These are phyloP conservation scores for Tolypocladium nubicola DNA, from an alignment of 2,329 filamentous ascomycete species.

Conservation along the genomic window DNA sequence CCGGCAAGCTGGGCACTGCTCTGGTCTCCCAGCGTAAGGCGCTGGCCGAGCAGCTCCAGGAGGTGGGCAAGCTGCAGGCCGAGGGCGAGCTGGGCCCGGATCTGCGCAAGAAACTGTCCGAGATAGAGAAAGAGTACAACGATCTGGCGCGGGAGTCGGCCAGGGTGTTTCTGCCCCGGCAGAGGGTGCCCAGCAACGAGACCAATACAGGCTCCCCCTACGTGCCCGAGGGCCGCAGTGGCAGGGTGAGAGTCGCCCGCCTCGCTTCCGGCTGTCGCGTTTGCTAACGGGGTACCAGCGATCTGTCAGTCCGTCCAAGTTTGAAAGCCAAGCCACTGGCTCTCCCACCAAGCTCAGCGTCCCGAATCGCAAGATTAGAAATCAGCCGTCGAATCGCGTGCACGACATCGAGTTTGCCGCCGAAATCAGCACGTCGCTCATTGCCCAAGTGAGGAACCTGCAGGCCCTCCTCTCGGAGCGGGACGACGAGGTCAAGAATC, in stretches of 20 bases:
- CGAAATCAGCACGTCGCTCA: slow-evolving; percentile 88
- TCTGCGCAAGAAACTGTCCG: slow-evolving; percentile 68
- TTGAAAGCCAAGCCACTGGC: slow-evolving; percentile 71
- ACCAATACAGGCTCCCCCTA: slow-evolving; percentile 39
- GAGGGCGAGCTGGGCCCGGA: slow-evolving; percentile 75
- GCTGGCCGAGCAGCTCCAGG: slow-evolving; percentile 68
- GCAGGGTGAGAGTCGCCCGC: slow-evolving; percentile 33
- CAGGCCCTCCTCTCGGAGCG: slow-evolving; percentile 78
- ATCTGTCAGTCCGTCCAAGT: slow-evolving; percentile 63
- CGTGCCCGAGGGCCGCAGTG: slow-evolving; percentile 39
- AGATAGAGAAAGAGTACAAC: slow-evolving; percentile 91
- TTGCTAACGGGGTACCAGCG: slow-evolving; percentile 33
- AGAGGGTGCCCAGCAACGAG: slow-evolving; percentile 65
- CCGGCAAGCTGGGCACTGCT: slow-evolving; percentile 77
- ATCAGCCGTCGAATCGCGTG: slow-evolving; percentile 77
- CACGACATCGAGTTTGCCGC: slow-evolving; percentile 98
- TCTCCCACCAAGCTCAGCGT: slow-evolving; percentile 86
- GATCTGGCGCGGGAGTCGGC: slow-evolving; percentile 86
- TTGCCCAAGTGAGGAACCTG: slow-evolving; percentile 86
- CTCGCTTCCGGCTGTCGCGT: neutral
- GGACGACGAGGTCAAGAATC: slow-evolving; percentile 71
- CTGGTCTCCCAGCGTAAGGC: slow-evolving; percentile 81
- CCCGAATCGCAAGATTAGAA: slow-evolving; percentile 78
- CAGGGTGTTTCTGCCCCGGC: slow-evolving; percentile 77
- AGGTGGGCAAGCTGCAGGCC: slow-evolving; percentile 68